Conservation (phyloP, 2,329 filamentous ascomycete genomes). For the Parastagonospora nodorum region DNA sequence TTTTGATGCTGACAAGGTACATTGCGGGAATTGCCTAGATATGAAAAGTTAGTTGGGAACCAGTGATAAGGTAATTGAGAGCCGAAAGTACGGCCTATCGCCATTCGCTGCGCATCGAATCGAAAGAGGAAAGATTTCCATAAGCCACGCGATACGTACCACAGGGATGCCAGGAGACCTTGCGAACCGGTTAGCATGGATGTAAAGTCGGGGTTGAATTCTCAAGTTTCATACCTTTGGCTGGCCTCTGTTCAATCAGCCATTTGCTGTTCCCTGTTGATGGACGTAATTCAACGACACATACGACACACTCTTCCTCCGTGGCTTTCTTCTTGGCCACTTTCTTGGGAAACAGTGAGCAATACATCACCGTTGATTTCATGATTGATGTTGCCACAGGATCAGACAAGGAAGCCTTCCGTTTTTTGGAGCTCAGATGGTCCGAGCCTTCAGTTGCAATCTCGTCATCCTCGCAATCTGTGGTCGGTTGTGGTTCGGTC, state of each 20-base stretch:
- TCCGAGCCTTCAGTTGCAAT: not conserved
- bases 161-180: constrained; percentile 25
- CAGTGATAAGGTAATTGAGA: constrained; percentile 1
- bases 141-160: constrained; percentile 18
- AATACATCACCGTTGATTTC: constrained; percentile 31
- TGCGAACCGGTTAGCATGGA: constrained; percentile 1
- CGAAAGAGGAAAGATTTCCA: not conserved
- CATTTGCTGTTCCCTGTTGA: constrained; percentile 27
- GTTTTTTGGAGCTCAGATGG: constrained; percentile 23
- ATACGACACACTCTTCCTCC: constrained; percentile 42
- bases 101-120: not conserved
- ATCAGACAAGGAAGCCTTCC: constrained; percentile 20
- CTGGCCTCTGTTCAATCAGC: constrained; percentile 44
- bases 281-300: constrained; percentile 29
- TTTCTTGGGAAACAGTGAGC: constrained; percentile 44
- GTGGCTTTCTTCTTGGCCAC: constrained; percentile 40
- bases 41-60: constrained; percentile 13
- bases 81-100: constrained; percentile 4
- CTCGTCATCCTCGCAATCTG: constrained; percentile 12
- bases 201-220: not conserved
- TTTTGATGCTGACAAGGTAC: constrained; percentile 20
- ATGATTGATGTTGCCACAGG: not conserved
- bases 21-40: constrained; percentile 41
- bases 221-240: constrained; percentile 33
- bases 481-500: constrained; percentile 14